These are phyloP conservation scores for Aureobasidium musti DNA, from an alignment of 2,329 filamentous ascomycete genomes.

Conservation along the genomic window DNA sequence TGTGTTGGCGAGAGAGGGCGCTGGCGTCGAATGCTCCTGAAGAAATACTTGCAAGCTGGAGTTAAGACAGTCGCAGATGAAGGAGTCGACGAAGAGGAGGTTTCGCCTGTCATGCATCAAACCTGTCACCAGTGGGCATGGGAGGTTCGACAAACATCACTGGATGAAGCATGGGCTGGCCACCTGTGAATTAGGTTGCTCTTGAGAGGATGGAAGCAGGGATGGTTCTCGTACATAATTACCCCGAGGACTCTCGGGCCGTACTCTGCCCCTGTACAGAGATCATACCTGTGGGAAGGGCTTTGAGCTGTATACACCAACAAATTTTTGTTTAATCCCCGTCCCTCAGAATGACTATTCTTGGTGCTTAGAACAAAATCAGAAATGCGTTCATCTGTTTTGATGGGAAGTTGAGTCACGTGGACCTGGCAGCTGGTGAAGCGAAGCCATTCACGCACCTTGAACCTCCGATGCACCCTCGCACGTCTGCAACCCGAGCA, in stretches of 20 bases:
- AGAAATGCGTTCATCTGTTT: not conserved
- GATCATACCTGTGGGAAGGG: not conserved
- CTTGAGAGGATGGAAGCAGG: not conserved
- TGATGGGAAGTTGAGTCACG: not conserved
- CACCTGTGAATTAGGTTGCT: not conserved
- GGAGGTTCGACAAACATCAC: conserved; percentile 53
- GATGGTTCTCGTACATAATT: not conserved
- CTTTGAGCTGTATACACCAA: not conserved
- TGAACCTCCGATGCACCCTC: not conserved
- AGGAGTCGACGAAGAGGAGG: conserved; percentile 49
- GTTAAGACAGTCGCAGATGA: conserved; percentile 54
- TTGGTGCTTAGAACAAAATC: not conserved
- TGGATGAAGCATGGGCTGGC: conserved; percentile 52
- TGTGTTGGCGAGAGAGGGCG: conserved; percentile 56
- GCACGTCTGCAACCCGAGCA: conserved; percentile 1
- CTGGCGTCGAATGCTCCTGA: conserved; percentile 55
- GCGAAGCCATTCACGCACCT: conserved; percentile 16
- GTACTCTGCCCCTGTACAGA: conserved; percentile 4
- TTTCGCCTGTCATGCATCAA: conserved; percentile 60
- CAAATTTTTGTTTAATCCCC: too few relatives aligned
- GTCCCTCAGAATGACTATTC: too few relatives aligned
- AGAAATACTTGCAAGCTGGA: conserved; percentile 53
- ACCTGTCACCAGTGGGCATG: conserved; percentile 60
- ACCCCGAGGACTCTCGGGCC: not conserved
- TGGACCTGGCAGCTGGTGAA: conserved; percentile 5